Conservation (phyloP, 176 grass and related monocot species). For the Paspalum vaginatum region DNA sequence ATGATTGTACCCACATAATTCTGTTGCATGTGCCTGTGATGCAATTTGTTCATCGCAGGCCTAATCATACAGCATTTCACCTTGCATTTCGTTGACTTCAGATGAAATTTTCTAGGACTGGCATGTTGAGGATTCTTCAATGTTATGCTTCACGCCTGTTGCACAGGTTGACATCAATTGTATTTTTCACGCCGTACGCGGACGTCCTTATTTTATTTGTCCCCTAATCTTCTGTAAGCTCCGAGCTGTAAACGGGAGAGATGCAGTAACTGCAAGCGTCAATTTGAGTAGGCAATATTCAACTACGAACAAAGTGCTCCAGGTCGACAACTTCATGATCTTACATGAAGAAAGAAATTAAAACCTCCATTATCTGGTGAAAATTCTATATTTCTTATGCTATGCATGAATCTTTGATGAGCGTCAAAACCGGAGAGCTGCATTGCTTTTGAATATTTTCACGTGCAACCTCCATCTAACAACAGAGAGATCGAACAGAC, state of each 20-base stretch:
- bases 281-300: background rate
- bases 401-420: background rate
- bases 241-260: too few relatives aligned
- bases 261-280: background rate
- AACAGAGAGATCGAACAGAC: background rate
- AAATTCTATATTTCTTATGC: background rate
- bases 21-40: constrained; percentile 38
- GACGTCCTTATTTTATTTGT: background rate
- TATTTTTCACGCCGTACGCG: background rate
- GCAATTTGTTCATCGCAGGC: constrained; percentile 25
- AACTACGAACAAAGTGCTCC: background rate
- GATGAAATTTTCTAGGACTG: background rate
- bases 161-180: background rate
- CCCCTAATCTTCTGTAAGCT: background rate
- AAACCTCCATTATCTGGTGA: background rate
- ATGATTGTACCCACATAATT: constrained; percentile 31
- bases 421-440: constrained; percentile 1
- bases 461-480: too few relatives aligned
- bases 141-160: background rate
- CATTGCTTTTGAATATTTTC: background rate
- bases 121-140: background rate
- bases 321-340: background rate
- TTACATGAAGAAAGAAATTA: background rate
- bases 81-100: constrained; percentile 16
- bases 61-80: constrained; percentile 21